phyloP scores from a whole-genome alignment of 768 basidiomycete species.

The Boletus rufocinnamomeus region DNA sequence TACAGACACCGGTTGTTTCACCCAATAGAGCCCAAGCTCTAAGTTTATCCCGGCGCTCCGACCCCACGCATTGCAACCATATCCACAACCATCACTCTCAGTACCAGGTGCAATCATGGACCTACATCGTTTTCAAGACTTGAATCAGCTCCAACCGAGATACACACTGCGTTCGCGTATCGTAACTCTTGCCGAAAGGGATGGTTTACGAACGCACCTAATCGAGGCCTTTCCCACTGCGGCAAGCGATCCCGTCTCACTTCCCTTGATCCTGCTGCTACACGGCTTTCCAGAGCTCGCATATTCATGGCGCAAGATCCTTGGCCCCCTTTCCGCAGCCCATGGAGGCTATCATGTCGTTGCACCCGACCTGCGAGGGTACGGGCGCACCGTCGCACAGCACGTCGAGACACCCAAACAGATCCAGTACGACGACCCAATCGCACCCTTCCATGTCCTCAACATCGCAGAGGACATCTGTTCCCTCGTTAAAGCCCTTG shows the following conservation, averaged over 20 bases:
- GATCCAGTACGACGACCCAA: constrained; percentile 48
- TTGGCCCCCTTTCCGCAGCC: constrained; percentile 47
- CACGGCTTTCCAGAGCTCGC: constrained; percentile 71
- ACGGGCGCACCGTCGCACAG: constrained; percentile 43
- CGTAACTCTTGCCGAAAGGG: constrained; percentile 48
- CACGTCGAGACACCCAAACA: constrained; percentile 14
- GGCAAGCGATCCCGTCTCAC: constrained; percentile 21
- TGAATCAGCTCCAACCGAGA: constrained; percentile 27
- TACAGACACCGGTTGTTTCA: background rate
- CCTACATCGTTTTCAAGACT: constrained; percentile 4
- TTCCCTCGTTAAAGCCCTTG: constrained; percentile 52
- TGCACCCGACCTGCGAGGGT: constrained; percentile 63
- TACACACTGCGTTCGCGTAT: constrained; percentile 40
- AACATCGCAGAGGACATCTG: constrained; percentile 55
- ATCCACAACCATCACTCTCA: background rate
- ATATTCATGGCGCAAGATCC: constrained; percentile 64
- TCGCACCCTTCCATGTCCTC: constrained; percentile 50
- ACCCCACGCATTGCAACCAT: background rate
- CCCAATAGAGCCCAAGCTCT: background rate
- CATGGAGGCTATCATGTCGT: constrained; percentile 56
- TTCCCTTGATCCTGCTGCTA: constrained; percentile 55
- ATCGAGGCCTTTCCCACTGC: constrained; percentile 46
- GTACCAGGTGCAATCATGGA: constrained; percentile 18
- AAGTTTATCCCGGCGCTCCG: background rate
- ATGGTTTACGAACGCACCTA: constrained; percentile 43